A percentile compares a stretch with the other conserved stretches of the same genome.
These are phyloP conservation scores for Saturnispora mendoncae DNA, from an alignment of 805 yeast species.

Conservation along the genomic window DNA sequence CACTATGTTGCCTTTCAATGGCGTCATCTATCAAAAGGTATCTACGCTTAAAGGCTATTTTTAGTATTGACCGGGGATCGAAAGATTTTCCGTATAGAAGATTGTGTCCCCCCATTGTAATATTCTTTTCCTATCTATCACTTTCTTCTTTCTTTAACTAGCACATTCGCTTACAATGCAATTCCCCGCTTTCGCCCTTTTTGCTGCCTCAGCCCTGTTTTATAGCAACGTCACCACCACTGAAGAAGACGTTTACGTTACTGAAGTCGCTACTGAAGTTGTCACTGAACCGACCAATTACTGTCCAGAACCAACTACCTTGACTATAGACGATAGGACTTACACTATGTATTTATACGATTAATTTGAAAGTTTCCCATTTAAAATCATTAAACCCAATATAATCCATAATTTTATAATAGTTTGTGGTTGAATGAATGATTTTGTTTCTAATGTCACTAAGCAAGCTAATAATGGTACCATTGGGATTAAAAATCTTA, in stretches of 20 bases:
- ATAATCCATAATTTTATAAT: conserved; percentile 41
- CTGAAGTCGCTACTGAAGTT: too few relatives aligned
- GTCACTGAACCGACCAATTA: conserved; percentile 70
- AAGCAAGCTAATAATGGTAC: conserved; percentile 62
- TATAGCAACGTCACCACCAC: conserved; percentile 41
- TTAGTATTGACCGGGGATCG: too few relatives aligned
- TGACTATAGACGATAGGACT: conserved; percentile 58
- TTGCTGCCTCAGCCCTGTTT: conserved; percentile 35
- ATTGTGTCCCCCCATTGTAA: not conserved
- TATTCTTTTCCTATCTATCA: too few relatives aligned
- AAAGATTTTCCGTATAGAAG: not conserved
- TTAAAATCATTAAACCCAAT: conserved; percentile 40
- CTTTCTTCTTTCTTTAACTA: not conserved
- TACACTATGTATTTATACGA: too few relatives aligned
- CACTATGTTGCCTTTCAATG: too few relatives aligned
- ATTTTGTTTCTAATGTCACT: conserved; percentile 21
- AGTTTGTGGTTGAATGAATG: conserved; percentile 11
- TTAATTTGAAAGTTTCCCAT: conserved; percentile 39
- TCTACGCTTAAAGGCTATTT: too few relatives aligned
- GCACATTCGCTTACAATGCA: conserved; percentile 23
- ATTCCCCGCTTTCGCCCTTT: conserved; percentile 28
- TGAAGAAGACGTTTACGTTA: conserved; percentile 29
- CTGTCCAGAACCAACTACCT: conserved; percentile 69
- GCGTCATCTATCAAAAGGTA: too few relatives aligned
- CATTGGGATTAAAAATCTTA: conserved; percentile 75